Evolutionary conservation across 805 yeast species (phyloP).

Genomic region (Debaryomyces hansenii): DNA sequence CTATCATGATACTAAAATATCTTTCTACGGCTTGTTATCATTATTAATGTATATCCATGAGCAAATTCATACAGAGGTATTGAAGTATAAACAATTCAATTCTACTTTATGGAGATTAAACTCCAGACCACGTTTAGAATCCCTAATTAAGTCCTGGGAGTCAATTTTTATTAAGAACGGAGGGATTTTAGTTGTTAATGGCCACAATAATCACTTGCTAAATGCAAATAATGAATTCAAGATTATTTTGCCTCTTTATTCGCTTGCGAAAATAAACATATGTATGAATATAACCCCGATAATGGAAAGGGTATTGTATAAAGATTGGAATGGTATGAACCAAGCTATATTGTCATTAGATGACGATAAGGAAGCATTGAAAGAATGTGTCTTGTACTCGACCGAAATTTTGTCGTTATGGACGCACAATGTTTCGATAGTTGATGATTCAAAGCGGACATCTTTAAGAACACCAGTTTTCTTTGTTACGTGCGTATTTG

Average conservation of each 20-base stretch:
- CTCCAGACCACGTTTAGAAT: conserved; percentile 57
- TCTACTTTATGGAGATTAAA: conserved; percentile 67
- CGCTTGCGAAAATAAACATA: conserved; percentile 66
- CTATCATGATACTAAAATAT: conserved; percentile 37
- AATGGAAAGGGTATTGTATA: conserved; percentile 57
- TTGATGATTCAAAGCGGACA: conserved; percentile 63
- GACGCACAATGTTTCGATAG: conserved; percentile 69
- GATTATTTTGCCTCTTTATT: conserved; percentile 63
- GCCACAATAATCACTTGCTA: conserved; percentile 48
- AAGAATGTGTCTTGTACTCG: conserved; percentile 61
- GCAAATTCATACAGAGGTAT: conserved; percentile 54
- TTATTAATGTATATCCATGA: conserved; percentile 69
- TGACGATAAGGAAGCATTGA: conserved; percentile 59
- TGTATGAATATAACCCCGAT: conserved; percentile 63
- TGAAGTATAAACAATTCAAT: conserved; percentile 40
- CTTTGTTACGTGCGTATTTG: conserved; percentile 68
- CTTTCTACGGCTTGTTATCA: conserved; percentile 52
- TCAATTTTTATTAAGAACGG: conserved; percentile 58
- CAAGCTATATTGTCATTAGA: conserved; percentile 45
- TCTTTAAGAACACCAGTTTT: conserved; percentile 75
- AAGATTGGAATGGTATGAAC: conserved; percentile 72
- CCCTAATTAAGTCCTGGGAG: conserved; percentile 69
- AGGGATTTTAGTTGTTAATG: conserved; percentile 58
- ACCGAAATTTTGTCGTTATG: conserved; percentile 64
- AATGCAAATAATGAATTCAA: conserved; percentile 57